Evolutionary conservation across 345 rosid species (phyloP).

Genomic region (Gossypium longicalyx): DNA sequence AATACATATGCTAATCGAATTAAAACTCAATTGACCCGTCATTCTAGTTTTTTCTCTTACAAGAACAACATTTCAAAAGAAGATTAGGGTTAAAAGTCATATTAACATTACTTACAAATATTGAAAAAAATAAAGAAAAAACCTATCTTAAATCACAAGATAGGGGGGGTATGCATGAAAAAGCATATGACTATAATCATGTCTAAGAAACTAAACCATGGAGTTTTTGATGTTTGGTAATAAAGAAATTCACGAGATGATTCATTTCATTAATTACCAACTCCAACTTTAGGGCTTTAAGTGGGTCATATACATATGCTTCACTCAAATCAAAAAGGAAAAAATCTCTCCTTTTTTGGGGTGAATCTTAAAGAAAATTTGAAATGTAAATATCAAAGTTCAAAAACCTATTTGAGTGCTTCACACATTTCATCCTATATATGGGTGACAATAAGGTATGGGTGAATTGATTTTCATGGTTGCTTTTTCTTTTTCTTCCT

Average conservation of each 20-base stretch:
- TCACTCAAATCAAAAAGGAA: not conserved
- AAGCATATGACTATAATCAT: not conserved
- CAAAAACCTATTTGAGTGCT: not conserved
- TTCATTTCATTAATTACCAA: conserved; percentile 2
- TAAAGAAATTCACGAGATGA: not conserved
- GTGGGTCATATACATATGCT: not conserved
- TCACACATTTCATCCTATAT: too few species aligned
- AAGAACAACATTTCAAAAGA: too few species aligned
- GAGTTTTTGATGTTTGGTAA: not conserved
- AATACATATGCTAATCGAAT: too few species aligned
- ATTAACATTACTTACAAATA: too few species aligned
- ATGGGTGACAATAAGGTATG: too few species aligned
- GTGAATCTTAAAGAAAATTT: not conserved
- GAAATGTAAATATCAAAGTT: not conserved
- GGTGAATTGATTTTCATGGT: too few species aligned
- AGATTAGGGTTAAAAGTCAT: too few species aligned
- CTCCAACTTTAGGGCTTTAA: not conserved
- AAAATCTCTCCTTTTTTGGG: not conserved
- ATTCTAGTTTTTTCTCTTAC: too few species aligned
- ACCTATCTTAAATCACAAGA: not conserved
- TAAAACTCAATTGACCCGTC: too few species aligned
- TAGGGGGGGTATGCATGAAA: not conserved
- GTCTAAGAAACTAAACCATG: not conserved
- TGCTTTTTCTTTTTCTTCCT: too few species aligned
- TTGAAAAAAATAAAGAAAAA: not conserved